Percentiles rank a stretch among this genome's conserved stretches.
Conservation (phyloP, 1,284 basidiomycete species). For the Sporisorium scitamineum region DNA sequence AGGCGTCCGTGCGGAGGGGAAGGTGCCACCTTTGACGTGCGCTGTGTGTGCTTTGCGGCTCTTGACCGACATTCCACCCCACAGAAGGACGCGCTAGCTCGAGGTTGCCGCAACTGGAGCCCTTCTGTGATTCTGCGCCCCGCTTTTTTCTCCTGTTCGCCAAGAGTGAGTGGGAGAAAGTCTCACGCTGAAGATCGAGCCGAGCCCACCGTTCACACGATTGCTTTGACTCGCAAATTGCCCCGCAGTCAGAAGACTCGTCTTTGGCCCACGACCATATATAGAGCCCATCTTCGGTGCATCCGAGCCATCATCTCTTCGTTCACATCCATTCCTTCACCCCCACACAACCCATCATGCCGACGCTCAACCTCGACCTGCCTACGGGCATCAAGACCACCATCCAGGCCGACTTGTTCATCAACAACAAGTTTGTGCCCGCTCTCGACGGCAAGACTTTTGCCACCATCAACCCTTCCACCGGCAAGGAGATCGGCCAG, state of each 20-base stretch:
- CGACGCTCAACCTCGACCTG: slow-evolving; percentile 66
- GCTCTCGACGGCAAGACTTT: slow-evolving; percentile 65
- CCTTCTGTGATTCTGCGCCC: no score
- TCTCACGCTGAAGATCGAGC: not conserved
- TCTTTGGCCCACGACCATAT: slow-evolving; percentile 4
- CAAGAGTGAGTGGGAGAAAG: not conserved
- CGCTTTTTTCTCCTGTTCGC: not conserved
- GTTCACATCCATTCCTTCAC: not conserved
- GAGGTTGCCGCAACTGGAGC: slow-evolving; percentile 24
- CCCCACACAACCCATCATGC: slow-evolving; percentile 26
- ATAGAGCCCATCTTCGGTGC: slow-evolving; percentile 5
- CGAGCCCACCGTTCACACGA: not conserved
- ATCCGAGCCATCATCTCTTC: not conserved
- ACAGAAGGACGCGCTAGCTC: not conserved
- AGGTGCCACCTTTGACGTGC: no score
- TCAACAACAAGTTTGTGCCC: slow-evolving; percentile 66
- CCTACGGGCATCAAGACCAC: slow-evolving; percentile 60
- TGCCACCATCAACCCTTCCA: slow-evolving; percentile 63
- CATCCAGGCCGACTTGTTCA: slow-evolving; percentile 61
- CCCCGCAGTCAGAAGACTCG: slow-evolving; percentile 22
- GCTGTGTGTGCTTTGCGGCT: slow-evolving; percentile 7
- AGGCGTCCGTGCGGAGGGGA: not conserved
- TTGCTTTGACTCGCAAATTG: slow-evolving; percentile 1
- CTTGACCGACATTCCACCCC: slow-evolving; percentile 33
- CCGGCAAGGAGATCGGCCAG: slow-evolving; percentile 64